Evolutionary conservation across 2,329 filamentous ascomycete species (phyloP).

Genomic region (Pestalotiopsis sp.): DNA sequence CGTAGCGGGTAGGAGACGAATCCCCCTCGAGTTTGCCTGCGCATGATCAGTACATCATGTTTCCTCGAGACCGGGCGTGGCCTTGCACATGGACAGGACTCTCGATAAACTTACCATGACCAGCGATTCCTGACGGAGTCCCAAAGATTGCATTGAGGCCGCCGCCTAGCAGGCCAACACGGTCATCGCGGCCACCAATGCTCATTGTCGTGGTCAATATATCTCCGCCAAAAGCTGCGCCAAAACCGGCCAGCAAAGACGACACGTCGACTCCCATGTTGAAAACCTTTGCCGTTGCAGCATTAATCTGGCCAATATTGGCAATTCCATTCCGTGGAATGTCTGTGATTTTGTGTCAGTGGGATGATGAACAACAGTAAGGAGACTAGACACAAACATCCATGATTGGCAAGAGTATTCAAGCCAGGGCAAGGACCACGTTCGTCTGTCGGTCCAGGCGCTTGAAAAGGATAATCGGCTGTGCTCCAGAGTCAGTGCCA

Average conservation of each 20-base stretch:
- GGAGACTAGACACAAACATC: conserved; percentile 14
- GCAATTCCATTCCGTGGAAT: conserved; percentile 16
- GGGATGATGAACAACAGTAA: background rate
- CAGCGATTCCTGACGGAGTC: conserved; percentile 17
- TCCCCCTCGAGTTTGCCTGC: conserved; percentile 18
- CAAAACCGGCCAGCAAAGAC: conserved; percentile 13
- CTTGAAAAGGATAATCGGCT: conserved; percentile 10
- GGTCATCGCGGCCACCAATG: conserved; percentile 18
- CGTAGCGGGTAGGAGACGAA: conserved; percentile 20
- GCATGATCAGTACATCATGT: background rate
- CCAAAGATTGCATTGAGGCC: conserved; percentile 17
- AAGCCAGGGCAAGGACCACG: conserved; percentile 31
- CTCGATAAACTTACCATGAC: conserved; percentile 14
- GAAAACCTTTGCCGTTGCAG: conserved; percentile 16
- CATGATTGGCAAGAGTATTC: conserved; percentile 32
- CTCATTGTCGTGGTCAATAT: conserved; percentile 17
- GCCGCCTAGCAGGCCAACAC: conserved; percentile 17
- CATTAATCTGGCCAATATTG: conserved; percentile 17
- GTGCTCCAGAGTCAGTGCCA: background rate
- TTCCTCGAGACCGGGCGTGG: background rate
- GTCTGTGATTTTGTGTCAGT: background rate
- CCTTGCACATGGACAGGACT: background rate
- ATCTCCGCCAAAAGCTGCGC: conserved; percentile 16
- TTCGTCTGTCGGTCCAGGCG: conserved; percentile 20
- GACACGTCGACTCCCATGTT: conserved; percentile 18